Conservation (phyloP, 1,284 basidiomycete species). For the Neolentinus lepideus region DNA sequence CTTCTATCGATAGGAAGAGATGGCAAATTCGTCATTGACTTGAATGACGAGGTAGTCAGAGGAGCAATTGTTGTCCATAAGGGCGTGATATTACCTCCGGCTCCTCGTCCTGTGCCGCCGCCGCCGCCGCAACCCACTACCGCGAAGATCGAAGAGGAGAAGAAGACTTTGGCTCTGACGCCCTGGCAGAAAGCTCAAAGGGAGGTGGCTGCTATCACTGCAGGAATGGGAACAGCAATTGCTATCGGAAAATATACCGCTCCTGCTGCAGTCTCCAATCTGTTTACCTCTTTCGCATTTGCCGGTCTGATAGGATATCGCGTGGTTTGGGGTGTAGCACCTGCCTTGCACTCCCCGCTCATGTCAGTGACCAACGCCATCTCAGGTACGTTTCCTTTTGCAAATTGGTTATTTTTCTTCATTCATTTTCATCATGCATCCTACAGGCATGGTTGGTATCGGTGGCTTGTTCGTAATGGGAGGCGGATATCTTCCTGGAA, state of each 20-base stretch:
- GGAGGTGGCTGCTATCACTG: slow-evolving; percentile 66
- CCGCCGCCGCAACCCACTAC: slow-evolving; percentile 42
- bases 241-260: slow-evolving; percentile 74
- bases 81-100: slow-evolving; percentile 58
- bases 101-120: slow-evolving; percentile 56
- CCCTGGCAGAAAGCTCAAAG: slow-evolving; percentile 77
- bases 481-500: slow-evolving; percentile 75
- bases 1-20: slow-evolving; percentile 70
- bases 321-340: slow-evolving; percentile 82
- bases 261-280: slow-evolving; percentile 76
- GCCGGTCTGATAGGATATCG: slow-evolving; percentile 80
- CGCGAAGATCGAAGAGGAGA: slow-evolving; percentile 42
- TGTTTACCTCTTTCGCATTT: slow-evolving; percentile 75
- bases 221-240: slow-evolving; percentile 65
- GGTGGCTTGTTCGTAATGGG: slow-evolving; percentile 87
- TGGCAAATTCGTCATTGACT: slow-evolving; percentile 55
- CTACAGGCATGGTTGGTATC: slow-evolving; percentile 66
- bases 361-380: slow-evolving; percentile 86
- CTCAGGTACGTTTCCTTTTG: slow-evolving; percentile 36
- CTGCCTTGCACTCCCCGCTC: slow-evolving; percentile 75
- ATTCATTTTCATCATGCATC: slow-evolving; percentile 3
- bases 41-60: slow-evolving; percentile 78
- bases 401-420: background rate
- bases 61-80: slow-evolving; percentile 73
- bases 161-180: slow-evolving; percentile 55